A percentile compares a stretch with the other conserved stretches of the same genome.
Evolutionary conservation across 2,329 filamentous ascomycete genomes (phyloP).

Genomic region (Aspergillus pseudonomiae): DNA sequence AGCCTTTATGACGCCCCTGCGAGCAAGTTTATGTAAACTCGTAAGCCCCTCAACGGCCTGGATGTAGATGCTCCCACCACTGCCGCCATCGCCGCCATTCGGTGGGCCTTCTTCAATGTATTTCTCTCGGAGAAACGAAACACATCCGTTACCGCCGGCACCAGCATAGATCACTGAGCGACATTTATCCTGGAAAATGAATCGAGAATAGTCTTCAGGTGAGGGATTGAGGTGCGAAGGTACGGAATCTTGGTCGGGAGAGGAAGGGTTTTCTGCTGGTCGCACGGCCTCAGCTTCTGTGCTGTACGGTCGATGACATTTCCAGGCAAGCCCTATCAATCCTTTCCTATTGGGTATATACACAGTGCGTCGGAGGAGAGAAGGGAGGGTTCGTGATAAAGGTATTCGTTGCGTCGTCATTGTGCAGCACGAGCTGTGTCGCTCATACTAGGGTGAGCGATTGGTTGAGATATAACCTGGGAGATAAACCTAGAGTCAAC

Average conservation of each 20-base stretch:
- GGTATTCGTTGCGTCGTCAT: constrained; percentile 26
- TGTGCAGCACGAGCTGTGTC: constrained; percentile 17
- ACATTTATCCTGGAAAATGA: constrained; percentile 86
- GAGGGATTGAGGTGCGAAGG: constrained; percentile 72
- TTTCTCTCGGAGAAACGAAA: constrained; percentile 90
- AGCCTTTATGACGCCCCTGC: constrained; percentile 64
- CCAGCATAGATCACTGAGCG: constrained; percentile 77
- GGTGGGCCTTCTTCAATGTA: constrained; percentile 86
- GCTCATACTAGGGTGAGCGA: constrained; percentile 18
- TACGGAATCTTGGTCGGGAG: constrained; percentile 26
- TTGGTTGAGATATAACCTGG: background rate
- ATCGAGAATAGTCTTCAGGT: constrained; percentile 80
- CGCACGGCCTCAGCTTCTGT: constrained; percentile 16
- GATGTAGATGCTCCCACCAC: constrained; percentile 90
- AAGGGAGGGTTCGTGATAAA: constrained; percentile 19
- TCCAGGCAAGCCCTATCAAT: constrained; percentile 9
- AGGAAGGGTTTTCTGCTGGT: constrained; percentile 13
- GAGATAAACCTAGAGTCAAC: background rate
- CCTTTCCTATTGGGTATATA: constrained; percentile 18
- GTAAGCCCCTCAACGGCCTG: constrained; percentile 91
- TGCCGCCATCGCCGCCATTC: constrained; percentile 92
- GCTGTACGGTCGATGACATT: constrained; percentile 27
- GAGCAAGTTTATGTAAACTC: constrained; percentile 86
- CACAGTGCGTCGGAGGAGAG: constrained; percentile 23
- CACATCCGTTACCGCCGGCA: constrained; percentile 84